These are phyloP conservation scores for Myrica gale DNA, from an alignment of 306 rosid genomes.

Conservation along the genomic window DNA sequence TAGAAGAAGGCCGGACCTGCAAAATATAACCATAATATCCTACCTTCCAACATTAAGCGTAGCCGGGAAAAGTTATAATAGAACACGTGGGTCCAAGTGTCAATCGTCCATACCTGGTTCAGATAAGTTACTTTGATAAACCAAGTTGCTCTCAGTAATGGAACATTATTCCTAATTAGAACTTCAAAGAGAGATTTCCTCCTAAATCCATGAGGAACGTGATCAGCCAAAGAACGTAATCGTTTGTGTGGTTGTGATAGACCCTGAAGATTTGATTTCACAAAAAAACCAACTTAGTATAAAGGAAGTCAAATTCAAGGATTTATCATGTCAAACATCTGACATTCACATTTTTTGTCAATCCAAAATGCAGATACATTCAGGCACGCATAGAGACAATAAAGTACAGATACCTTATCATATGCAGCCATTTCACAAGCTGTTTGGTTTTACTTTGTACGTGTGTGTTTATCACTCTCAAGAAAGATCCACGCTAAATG, in stretches of 20 bases:
- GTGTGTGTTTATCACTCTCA: not conserved
- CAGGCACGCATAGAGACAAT: not conserved
- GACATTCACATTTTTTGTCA: not conserved
- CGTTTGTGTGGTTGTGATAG: slow-evolving; percentile 89
- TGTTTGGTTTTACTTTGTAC: not conserved
- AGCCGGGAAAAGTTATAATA: slow-evolving; percentile 6
- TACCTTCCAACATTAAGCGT: slow-evolving; percentile 31
- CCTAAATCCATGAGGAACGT: slow-evolving; percentile 84
- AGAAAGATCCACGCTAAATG: not conserved
- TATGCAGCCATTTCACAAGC: not conserved
- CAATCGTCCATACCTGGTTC: slow-evolving; percentile 66
- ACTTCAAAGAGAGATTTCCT: slow-evolving; percentile 71
- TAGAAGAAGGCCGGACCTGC: slow-evolving; percentile 74
- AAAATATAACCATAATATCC: slow-evolving; percentile 39
- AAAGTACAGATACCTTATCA: not conserved
- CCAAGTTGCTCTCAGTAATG: slow-evolving; percentile 96
- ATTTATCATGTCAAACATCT: not conserved
- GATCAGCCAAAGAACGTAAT: slow-evolving; percentile 73
- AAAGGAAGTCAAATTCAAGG: not conserved
- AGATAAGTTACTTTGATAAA: slow-evolving; percentile 83
- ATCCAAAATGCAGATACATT: not conserved
- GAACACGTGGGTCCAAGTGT: not conserved
- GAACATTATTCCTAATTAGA: slow-evolving; percentile 87
- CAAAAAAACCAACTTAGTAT: not conserved
- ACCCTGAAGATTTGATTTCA: slow-evolving; percentile 51